Evolutionary conservation across 129 eudicot genomes (phyloP), one percentile per base, ranked within the genome.

Genomic region (Sambucus nigra): DNA sequence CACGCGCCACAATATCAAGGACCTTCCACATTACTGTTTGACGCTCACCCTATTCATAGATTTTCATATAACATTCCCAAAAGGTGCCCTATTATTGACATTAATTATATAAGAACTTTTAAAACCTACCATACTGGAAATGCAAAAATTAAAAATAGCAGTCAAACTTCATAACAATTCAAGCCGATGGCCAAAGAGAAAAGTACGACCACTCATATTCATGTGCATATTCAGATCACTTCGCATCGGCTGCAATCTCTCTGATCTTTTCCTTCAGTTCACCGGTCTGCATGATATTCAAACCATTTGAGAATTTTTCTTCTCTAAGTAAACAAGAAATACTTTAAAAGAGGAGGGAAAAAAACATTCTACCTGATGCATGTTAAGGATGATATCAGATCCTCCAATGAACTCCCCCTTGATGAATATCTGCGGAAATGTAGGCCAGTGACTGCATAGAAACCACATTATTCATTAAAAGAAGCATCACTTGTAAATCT

Each of bases 401-500:
- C 99, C 99, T 67, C 99, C 99, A 5, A 92, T 49, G 63, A 92
- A 92, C 71, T 92, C 96, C 32, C 99, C 99, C 25, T 82, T 86
- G 64, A 92, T 92, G 47, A 92, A 92, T 73, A 92, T 80, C 66
- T 86, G 99, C 11, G 96, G 99, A 68, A 92, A 92, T 13, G 96
- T 92, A 1, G 99, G 99, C 96, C 99, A 92, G 61, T 73, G 69
- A 82, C 99, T 92, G 79, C 80, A 79, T 12, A 66, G 28, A n/a
- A 27, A 46, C 8, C 9, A 3, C 13, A 17, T 45, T n/a, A 26
- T 1, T 25, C 15, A 41, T 1, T 24, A 15, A 25, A 42, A 35
- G 40, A 55, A 12, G 47, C 10, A 9, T 9, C 9, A 35, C 42
- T 35, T 12, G 42, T 35, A 7, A n/a, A n/a, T n/a, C n/a, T n/a